Evolutionary conservation across 2,329 filamentous ascomycete genomes (phyloP), one percentile per base, ranked within the genome.

Genomic region (Apiospora marii): DNA sequence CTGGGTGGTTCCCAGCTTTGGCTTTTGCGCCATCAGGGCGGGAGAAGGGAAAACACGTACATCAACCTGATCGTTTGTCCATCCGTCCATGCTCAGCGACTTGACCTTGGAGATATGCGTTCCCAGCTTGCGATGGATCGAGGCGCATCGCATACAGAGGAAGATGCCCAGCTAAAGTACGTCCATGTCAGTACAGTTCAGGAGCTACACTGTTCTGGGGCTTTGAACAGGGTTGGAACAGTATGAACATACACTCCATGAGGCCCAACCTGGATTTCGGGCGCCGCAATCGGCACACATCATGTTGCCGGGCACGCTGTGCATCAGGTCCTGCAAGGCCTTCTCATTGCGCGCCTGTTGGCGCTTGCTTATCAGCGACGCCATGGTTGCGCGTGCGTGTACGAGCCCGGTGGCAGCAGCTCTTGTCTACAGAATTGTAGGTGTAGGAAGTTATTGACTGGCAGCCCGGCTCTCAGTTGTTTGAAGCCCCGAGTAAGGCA

Each of bases 91-190:
- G 83, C 93, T 98, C 85, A 99, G 84, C 49, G 95, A 98, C 84
- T 99, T 99, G 86, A 99, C 95, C 83, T 99, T 99, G 76, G 95
- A 98, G 75, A 99, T 94, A 83, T 99, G 96, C 53, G 96, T 98
- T 74, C 96, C 96, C 79, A 99, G 87, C 84, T 98, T 98, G 80
- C 96, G 94, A 86, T 99, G 96, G 80, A 98, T 90, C 71, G 95
- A 90, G 71, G 95, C 96, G 87, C 96, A 99, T 81, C 96, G 94
- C 93, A 99, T 97, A 85, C 96, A 99, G 69, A 99, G 87, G 82
- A 99, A 99, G 76, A 98, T 91, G 73, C 96, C 96, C 84, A 99
- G 86, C 94, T 98, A 80, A 64, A 75, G 53, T 74, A 79, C 76
- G 72, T 69, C 67, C 69, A 51, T 30, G 46, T 74, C 70, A 67